Percentiles rank a stretch among this genome's conserved stretches.
These are phyloP conservation scores for Neospermospora avenae DNA, from an alignment of 2,329 filamentous ascomycete species.

Conservation along the genomic window DNA sequence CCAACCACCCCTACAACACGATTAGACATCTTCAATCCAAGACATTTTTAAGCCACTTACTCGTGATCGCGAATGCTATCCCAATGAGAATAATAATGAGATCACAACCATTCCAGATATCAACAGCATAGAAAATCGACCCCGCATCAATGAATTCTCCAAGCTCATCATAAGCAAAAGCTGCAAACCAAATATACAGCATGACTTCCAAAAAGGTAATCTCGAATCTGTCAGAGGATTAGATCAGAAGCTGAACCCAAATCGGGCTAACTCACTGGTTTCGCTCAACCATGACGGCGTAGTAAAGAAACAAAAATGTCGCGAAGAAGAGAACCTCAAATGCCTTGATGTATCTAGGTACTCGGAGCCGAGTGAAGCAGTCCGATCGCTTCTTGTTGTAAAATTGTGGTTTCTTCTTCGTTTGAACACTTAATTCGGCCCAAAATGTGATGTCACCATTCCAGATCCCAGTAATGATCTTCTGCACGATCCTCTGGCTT, in stretches of 20 bases:
- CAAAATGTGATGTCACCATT: constrained; percentile 84
- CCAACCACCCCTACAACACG: constrained; percentile 59
- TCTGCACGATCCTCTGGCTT: constrained; percentile 75
- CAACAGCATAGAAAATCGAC: constrained; percentile 77
- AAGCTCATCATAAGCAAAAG: constrained; percentile 84
- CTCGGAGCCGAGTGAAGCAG: constrained; percentile 71
- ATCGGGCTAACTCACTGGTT: constrained; percentile 44
- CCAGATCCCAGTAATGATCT: constrained; percentile 82
- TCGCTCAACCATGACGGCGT: constrained; percentile 76
- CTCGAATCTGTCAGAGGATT: constrained; percentile 36
- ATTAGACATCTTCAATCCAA: background rate
- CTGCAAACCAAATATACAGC: constrained; percentile 81
- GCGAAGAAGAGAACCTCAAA: constrained; percentile 83
- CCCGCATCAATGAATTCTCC: constrained; percentile 84
- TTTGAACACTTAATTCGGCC: constrained; percentile 70
- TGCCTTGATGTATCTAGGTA: constrained; percentile 79
- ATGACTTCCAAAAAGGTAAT: constrained; percentile 68
- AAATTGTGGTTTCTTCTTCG: constrained; percentile 71
- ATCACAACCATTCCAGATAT: constrained; percentile 77
- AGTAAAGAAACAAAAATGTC: constrained; percentile 76
- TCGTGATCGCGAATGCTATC: constrained; percentile 64
- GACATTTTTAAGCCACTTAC: constrained; percentile 47
- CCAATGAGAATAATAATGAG: constrained; percentile 72
- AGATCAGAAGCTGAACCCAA: background rate
- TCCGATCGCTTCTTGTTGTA: constrained; percentile 68